These are phyloP conservation scores for Trichoderma reesei DNA, from an alignment of 495 filamentous ascomycete species.

Conservation along the genomic window DNA sequence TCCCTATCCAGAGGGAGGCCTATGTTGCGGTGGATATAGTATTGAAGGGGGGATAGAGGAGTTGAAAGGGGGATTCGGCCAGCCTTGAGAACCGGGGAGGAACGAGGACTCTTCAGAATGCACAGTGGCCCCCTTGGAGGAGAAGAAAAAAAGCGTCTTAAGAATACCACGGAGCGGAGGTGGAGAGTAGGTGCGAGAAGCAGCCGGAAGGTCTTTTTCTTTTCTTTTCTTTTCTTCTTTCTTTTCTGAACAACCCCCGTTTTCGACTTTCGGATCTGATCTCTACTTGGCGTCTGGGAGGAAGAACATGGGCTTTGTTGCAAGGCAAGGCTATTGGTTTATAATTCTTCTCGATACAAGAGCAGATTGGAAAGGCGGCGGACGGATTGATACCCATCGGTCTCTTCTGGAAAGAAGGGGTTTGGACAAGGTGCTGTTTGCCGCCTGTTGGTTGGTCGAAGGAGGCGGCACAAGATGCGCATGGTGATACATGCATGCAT, in stretches of 20 bases:
- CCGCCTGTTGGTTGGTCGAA: not conserved
- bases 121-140: not conserved
- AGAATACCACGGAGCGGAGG: constrained; percentile 5
- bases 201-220: not conserved
- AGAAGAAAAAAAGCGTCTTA: not conserved
- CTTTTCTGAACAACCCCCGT: not conserved
- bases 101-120: not conserved
- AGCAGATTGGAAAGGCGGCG: not conserved
- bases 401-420: constrained; percentile 5
- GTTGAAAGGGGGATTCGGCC: constrained; percentile 3
- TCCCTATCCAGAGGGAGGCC: not conserved
- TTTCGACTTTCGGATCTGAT: not conserved
- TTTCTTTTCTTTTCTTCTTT: not conserved
- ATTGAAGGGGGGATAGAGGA: constrained; percentile 6
- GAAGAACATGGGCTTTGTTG: constrained; percentile 6
- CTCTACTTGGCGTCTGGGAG: constrained; percentile 7
- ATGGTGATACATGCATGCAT: not conserved
- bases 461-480: not conserved
- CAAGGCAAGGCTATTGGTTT: not conserved
- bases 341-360: not conserved
- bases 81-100: not conserved
- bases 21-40: constrained; percentile 5
- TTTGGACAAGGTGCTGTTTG: not conserved
- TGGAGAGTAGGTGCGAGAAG: not conserved
- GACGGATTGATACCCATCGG: constrained; percentile 8